phyloP scores from a whole-genome alignment of 1,139 yeast species.

The Entelexis sorbosivorans region DNA sequence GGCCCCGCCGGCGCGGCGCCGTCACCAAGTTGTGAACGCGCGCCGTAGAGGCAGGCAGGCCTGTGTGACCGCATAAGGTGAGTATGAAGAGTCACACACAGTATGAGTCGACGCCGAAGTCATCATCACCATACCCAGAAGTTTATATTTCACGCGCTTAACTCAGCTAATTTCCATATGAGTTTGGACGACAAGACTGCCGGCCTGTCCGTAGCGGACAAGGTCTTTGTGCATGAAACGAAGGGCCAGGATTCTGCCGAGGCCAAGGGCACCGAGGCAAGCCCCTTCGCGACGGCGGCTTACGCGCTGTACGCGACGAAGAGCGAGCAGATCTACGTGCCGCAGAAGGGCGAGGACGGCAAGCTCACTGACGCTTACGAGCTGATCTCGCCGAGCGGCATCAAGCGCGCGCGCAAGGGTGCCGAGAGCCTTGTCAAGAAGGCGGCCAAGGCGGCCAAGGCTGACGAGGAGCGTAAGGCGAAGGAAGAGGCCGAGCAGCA shows the following conservation, averaged over 20 bases:
- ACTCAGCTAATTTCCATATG: conserved; percentile 7
- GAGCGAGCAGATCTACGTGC: conserved; percentile 50
- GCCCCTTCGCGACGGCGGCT: conserved; percentile 76
- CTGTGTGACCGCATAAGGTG: not conserved
- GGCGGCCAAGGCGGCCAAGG: conserved; percentile 65
- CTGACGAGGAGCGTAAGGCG: conserved; percentile 49
- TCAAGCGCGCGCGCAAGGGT: conserved; percentile 94
- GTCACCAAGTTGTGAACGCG: too few species aligned
- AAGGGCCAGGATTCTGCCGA: conserved; percentile 15
- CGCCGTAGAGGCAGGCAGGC: too few species aligned
- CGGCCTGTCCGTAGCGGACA: conserved; percentile 10
- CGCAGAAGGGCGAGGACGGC: conserved; percentile 38
- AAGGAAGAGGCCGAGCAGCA: conserved; percentile 47
- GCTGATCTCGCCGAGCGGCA: conserved; percentile 82
- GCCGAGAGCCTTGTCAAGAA: conserved; percentile 86
- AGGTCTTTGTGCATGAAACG: conserved; percentile 19
- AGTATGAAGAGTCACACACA: not conserved
- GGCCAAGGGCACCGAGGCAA: conserved; percentile 45
- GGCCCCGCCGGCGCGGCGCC: too few species aligned
- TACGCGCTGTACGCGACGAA: conserved; percentile 51
- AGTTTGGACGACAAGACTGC: conserved; percentile 22
- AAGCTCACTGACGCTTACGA: conserved; percentile 40
- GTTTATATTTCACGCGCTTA: not conserved
- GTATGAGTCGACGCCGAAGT: not conserved
- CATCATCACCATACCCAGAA: too few species aligned